These are phyloP conservation scores for Pleurotus giganteus DNA, from an alignment of 768 basidiomycete species.

Conservation along the genomic window DNA sequence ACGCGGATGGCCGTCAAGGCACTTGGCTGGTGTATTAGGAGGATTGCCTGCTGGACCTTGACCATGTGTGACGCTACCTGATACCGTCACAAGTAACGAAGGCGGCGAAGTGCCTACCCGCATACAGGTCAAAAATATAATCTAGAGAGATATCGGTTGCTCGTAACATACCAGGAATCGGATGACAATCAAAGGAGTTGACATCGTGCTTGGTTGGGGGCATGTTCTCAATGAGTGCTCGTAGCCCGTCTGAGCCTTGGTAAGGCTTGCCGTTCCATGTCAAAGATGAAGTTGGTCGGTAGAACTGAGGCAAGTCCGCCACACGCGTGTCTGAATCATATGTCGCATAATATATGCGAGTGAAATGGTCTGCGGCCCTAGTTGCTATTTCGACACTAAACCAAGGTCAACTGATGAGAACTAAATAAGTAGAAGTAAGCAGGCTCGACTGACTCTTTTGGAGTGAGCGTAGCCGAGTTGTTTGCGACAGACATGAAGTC, in stretches of 20 bases:
- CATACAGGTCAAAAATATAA: constrained; percentile 12
- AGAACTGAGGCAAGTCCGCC: constrained; percentile 77
- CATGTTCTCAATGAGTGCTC: constrained; percentile 66
- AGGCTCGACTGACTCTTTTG: constrained; percentile 51
- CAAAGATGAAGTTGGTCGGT: constrained; percentile 71
- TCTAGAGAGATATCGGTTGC: constrained; percentile 2
- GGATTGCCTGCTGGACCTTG: constrained; percentile 59
- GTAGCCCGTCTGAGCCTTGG: constrained; percentile 68
- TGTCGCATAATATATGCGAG: constrained; percentile 76
- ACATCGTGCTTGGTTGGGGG: constrained; percentile 81
- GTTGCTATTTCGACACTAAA: constrained; percentile 82
- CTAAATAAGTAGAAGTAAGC: constrained; percentile 12
- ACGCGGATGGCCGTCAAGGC: constrained; percentile 73
- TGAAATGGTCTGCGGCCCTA: constrained; percentile 80
- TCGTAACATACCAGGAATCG: constrained; percentile 65
- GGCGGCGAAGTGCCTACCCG: constrained; percentile 75
- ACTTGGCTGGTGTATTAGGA: constrained; percentile 43
- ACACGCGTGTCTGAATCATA: constrained; percentile 81
- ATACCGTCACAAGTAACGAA: constrained; percentile 74
- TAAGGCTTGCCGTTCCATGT: constrained; percentile 87
- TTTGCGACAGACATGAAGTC: constrained; percentile 20
- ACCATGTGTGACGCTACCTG: constrained; percentile 77
- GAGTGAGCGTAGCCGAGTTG: constrained; percentile 37
- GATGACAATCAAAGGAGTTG: constrained; percentile 87
- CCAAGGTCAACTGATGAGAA: constrained; percentile 19